These are phyloP conservation scores for Lagenidium giganteum DNA, from an alignment of 352 stramenopile genomes.

Conservation along the genomic window DNA sequence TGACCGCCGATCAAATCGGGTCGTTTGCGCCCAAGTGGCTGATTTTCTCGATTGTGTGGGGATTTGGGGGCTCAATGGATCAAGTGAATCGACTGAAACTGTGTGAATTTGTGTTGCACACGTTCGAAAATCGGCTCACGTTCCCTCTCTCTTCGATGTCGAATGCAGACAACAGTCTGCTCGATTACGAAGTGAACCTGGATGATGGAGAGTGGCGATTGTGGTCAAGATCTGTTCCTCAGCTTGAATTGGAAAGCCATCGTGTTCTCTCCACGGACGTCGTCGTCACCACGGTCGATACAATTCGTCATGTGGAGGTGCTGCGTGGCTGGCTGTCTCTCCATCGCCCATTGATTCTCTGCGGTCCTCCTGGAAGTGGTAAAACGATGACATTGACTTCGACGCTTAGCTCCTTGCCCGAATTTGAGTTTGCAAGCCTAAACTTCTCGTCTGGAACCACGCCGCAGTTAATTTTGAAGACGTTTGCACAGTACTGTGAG, in stretches of 20 bases:
- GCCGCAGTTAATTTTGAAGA: slow-evolving; percentile 98
- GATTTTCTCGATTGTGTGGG: slow-evolving; percentile 97
- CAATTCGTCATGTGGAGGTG: slow-evolving; percentile 97
- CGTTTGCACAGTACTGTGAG: slow-evolving; percentile 98
- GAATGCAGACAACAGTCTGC: slow-evolving; percentile 76
- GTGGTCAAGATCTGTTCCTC: slow-evolving; percentile 95
- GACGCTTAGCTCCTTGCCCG: slow-evolving; percentile 95
- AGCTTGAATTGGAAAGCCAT: slow-evolving; percentile 98
- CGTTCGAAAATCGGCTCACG: slow-evolving; percentile 83
- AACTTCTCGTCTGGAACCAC: slow-evolving; percentile 99
- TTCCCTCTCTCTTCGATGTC: slow-evolving; percentile 73
- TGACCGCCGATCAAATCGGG: slow-evolving; percentile 95
- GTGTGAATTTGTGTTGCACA: slow-evolving; percentile 85
- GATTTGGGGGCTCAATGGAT: slow-evolving; percentile 97
- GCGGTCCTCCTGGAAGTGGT: slow-evolving; percentile 96
- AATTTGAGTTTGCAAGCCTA: slow-evolving; percentile 97
- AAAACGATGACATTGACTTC: slow-evolving; percentile 99
- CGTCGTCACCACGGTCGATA: slow-evolving; percentile 99
- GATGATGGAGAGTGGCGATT: slow-evolving; percentile 96
- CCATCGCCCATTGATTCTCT: slow-evolving; percentile 96
- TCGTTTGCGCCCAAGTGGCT: slow-evolving; percentile 97
- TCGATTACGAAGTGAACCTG: slow-evolving; percentile 96
- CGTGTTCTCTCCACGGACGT: slow-evolving; percentile 95
- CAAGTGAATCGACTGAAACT: slow-evolving; percentile 90
- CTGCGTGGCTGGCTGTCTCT: slow-evolving; percentile 96